Evolutionary conservation across 495 filamentous ascomycete genomes (phyloP).

Genomic region (Acidomyces sp.): DNA sequence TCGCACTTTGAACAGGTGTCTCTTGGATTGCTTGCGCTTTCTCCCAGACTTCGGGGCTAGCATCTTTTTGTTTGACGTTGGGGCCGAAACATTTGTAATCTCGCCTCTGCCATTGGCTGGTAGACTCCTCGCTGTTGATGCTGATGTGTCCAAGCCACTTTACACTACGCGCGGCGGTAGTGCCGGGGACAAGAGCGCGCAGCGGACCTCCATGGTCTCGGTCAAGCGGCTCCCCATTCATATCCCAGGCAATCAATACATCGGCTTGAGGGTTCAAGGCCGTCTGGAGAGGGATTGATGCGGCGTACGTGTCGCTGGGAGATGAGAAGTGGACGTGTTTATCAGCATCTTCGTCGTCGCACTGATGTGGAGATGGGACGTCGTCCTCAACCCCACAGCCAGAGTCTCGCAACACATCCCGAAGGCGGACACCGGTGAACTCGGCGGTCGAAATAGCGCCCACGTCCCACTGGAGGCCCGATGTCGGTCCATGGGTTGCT

Average conservation of each 20-base stretch:
- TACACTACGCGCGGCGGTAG: slow-evolving; percentile 27
- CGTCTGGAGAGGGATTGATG: slow-evolving; percentile 44
- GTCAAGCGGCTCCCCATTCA: slow-evolving; percentile 27
- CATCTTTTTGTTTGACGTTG: slow-evolving; percentile 18
- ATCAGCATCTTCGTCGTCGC: slow-evolving; percentile 21
- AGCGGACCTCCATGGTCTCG: slow-evolving; percentile 28
- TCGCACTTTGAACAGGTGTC: slow-evolving; percentile 38
- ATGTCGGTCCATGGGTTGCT: slow-evolving; percentile 34
- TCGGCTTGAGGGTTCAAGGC: slow-evolving; percentile 43
- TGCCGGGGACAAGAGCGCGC: slow-evolving; percentile 28
- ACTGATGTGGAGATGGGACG: too few relatives aligned
- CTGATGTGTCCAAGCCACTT: slow-evolving; percentile 30
- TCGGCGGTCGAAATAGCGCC: slow-evolving; percentile 47
- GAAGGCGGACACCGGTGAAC: slow-evolving; percentile 47
- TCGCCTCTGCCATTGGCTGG: slow-evolving; percentile 32
- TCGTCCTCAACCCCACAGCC: slow-evolving; percentile 32
- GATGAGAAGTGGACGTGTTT: slow-evolving; percentile 46
- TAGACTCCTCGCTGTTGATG: slow-evolving; percentile 27
- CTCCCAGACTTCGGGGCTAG: slow-evolving; percentile 27
- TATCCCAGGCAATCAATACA: slow-evolving; percentile 43
- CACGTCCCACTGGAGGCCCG: slow-evolving; percentile 46
- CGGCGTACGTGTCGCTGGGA: slow-evolving; percentile 47
- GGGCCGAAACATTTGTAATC: slow-evolving; percentile 39
- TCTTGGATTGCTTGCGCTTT: slow-evolving; percentile 36
- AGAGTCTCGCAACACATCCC: slow-evolving; percentile 46